phyloP scores from a whole-genome alignment of 495 filamentous ascomycete species.

The Massariosphaeria phaeospora region DNA sequence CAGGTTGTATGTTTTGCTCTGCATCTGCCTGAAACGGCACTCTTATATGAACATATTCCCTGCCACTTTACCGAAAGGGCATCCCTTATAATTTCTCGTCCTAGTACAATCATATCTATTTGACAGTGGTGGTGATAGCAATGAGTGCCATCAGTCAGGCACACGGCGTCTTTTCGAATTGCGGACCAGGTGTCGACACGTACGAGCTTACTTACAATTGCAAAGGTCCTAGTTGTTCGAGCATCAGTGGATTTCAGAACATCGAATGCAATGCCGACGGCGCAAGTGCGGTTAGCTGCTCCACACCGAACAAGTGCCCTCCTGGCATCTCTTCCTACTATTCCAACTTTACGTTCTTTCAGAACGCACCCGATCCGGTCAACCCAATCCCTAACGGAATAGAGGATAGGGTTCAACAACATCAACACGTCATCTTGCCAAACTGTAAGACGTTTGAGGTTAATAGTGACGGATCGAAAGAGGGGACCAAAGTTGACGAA shows the following conservation, averaged over 20 bases:
- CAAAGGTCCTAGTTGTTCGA: constrained; percentile 21
- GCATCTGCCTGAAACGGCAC: constrained; percentile 1
- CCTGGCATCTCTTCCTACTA: constrained; percentile 12
- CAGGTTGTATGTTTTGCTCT: background rate
- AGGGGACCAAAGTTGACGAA: constrained; percentile 3
- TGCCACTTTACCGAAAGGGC: background rate
- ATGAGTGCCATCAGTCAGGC: constrained; percentile 14
- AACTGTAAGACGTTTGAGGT: constrained; percentile 14
- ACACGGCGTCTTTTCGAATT: constrained; percentile 15
- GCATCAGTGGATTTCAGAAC: constrained; percentile 11
- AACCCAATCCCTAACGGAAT: constrained; percentile 10
- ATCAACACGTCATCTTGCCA: constrained; percentile 14
- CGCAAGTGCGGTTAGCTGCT: constrained; percentile 6
- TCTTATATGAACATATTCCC: background rate
- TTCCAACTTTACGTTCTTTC: constrained; percentile 24
- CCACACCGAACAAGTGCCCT: constrained; percentile 16
- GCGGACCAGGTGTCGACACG: constrained; percentile 11
- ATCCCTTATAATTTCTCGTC: background rate
- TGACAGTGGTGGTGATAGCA: background rate
- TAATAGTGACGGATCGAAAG: constrained; percentile 18
- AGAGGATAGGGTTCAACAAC: constrained; percentile 13
- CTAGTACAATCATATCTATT: background rate
- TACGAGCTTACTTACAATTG: constrained; percentile 18
- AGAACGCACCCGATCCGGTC: constrained; percentile 18
- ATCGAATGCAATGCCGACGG: constrained; percentile 9